A percentile compares a stretch with the other conserved stretches of the same genome.
Conservation (phyloP, 2,329 filamentous ascomycete species). For the Fusarium sarcochroum region DNA sequence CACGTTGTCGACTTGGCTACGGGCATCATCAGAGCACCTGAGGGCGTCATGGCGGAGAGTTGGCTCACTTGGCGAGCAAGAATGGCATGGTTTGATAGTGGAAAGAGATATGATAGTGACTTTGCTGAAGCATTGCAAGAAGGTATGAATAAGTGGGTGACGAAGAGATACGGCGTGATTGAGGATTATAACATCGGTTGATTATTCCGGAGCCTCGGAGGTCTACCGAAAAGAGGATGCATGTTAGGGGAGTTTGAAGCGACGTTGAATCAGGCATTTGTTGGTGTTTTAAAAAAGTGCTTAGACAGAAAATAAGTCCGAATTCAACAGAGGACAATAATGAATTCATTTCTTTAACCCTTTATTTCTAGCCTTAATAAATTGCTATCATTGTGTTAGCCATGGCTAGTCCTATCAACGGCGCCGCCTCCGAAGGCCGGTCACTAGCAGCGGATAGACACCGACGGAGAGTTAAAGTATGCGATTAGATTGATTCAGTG, state of each 20-base stretch:
- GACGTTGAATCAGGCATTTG: slow-evolving; percentile 11
- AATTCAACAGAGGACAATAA: too few relatives aligned
- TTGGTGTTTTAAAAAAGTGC: slow-evolving; percentile 1
- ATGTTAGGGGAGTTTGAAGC: slow-evolving; percentile 9
- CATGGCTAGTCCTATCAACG: slow-evolving; percentile 15
- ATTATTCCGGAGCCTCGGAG: slow-evolving; percentile 38
- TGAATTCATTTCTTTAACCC: background rate
- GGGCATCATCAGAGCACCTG: slow-evolving; percentile 61
- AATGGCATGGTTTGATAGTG: slow-evolving; percentile 53
- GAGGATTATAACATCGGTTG: slow-evolving; percentile 48
- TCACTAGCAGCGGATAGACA: slow-evolving; percentile 23
- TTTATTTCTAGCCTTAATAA: background rate
- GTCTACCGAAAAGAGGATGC: slow-evolving; percentile 26
- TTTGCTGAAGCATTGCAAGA: slow-evolving; percentile 55
- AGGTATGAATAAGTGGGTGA: slow-evolving; percentile 57
- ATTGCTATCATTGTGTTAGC: background rate
- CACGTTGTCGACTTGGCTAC: slow-evolving; percentile 59
- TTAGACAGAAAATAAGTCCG: background rate
- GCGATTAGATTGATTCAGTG: slow-evolving; percentile 14
- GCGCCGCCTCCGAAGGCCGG: slow-evolving; percentile 25
- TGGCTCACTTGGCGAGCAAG: slow-evolving; percentile 64
- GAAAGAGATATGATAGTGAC: slow-evolving; percentile 54
- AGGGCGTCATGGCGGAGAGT: slow-evolving; percentile 59
- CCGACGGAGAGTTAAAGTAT: slow-evolving; percentile 19
- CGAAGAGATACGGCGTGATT: slow-evolving; percentile 53